phyloP scores from a whole-genome alignment of 345 rosid genomes.

The Corymbia maculata region DNA sequence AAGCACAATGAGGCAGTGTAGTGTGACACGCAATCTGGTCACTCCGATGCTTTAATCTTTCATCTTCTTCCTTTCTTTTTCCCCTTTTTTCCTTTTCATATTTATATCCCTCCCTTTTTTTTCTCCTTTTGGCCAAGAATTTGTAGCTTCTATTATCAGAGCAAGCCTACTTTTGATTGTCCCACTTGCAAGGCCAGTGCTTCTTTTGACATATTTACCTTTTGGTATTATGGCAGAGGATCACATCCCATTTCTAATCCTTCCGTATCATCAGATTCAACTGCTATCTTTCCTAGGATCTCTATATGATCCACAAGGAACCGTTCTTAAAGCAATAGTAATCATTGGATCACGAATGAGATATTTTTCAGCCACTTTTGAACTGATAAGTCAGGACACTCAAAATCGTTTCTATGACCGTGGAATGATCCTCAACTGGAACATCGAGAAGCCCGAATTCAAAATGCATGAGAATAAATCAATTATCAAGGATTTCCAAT shows the following conservation, averaged over 20 bases:
- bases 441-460: neutral
- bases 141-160: neutral
- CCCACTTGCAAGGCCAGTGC: neutral
- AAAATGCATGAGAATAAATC: neutral
- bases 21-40: conserved; percentile 4
- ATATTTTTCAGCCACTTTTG: neutral
- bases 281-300: neutral
- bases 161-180: neutral
- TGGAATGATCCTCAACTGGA: neutral
- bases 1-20: conserved; percentile 11
- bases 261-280: neutral
- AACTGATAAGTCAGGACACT: neutral
- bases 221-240: neutral
- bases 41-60: neutral
- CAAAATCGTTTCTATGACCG: neutral
- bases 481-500: neutral
- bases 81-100: neutral
- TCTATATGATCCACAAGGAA: neutral
- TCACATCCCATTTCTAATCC: neutral
- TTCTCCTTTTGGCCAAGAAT: neutral
- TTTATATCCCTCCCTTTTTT: neutral
- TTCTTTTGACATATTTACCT: neutral
- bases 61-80: neutral
- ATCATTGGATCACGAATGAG: neutral
- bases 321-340: neutral